A percentile compares a stretch with the other conserved stretches of the same genome.
These are phyloP conservation scores for Ganoderma sinense DNA, from an alignment of 1,284 basidiomycete genomes.

Conservation along the genomic window DNA sequence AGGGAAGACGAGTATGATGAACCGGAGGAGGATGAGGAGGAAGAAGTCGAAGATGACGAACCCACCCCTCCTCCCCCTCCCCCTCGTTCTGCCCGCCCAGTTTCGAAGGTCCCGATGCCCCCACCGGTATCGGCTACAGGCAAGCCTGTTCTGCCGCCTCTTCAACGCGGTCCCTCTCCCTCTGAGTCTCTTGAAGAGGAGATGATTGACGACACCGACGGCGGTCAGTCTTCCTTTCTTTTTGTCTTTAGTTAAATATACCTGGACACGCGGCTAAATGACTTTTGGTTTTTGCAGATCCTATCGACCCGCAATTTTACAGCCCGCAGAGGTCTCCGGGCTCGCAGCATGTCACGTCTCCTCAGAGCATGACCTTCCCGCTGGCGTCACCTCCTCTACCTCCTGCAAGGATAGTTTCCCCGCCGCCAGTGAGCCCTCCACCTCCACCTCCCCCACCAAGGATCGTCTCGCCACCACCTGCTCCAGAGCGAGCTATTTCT, in stretches of 20 bases:
- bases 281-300: conserved; percentile 50
- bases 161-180: background rate
- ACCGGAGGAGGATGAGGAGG: conserved; percentile 11
- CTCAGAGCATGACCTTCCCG: conserved; percentile 11
- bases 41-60: conserved; percentile 4
- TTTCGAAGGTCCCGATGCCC: conserved; percentile 4
- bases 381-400: conserved; percentile 21
- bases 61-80: conserved; percentile 19
- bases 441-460: conserved; percentile 22
- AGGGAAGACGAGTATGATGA: conserved; percentile 13
- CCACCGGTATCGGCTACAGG: conserved; percentile 1
- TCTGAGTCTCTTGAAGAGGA: too few relatives aligned
- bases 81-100: conserved; percentile 12
- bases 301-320: conserved; percentile 70
- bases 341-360: conserved; percentile 8
- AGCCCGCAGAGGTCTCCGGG: conserved; percentile 41
- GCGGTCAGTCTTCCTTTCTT: conserved; percentile 51
- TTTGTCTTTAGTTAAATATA: background rate
- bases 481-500: conserved; percentile 9
- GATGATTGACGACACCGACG: conserved; percentile 66
- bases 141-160: background rate
- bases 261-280: conserved; percentile 10
- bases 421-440: conserved; percentile 25
- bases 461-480: conserved; percentile 19
- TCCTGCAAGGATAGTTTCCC: conserved; percentile 20